Evolutionary conservation across 768 basidiomycete species (phyloP).

Genomic region (Phylloporus rhodoxanthus): DNA sequence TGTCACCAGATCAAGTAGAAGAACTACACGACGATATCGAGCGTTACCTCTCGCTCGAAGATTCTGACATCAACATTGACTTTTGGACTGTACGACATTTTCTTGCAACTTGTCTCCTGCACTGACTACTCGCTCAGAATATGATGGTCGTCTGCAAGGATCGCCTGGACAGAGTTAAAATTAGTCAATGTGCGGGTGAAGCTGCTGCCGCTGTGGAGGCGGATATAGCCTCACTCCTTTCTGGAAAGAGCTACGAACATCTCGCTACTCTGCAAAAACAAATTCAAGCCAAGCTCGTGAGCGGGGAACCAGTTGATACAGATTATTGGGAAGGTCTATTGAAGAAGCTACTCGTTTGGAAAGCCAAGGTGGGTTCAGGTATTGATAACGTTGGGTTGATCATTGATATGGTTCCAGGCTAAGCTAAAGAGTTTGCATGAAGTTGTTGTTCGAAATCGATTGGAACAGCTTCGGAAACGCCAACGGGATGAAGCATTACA

Average conservation of each 20-base stretch:
- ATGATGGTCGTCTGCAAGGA: slow-evolving; percentile 98
- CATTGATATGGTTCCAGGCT: slow-evolving; percentile 45
- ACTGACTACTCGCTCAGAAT: slow-evolving; percentile 46
- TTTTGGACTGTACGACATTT: slow-evolving; percentile 82
- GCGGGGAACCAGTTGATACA: slow-evolving; percentile 91
- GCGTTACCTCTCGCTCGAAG: slow-evolving; percentile 83
- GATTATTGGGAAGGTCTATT: slow-evolving; percentile 97
- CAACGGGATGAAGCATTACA: slow-evolving; percentile 95
- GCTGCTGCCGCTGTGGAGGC: slow-evolving; percentile 76
- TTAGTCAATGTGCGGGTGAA: slow-evolving; percentile 54
- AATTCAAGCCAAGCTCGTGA: slow-evolving; percentile 81
- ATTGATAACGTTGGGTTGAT: neutral
- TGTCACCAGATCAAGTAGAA: slow-evolving; percentile 81
- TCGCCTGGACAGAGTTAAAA: slow-evolving; percentile 70
- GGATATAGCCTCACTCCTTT: slow-evolving; percentile 75
- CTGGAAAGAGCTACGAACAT: slow-evolving; percentile 83
- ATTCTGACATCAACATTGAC: slow-evolving; percentile 78
- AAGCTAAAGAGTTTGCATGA: slow-evolving; percentile 91
- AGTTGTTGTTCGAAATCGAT: slow-evolving; percentile 90
- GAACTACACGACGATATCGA: slow-evolving; percentile 95
- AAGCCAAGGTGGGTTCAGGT: slow-evolving; percentile 68
- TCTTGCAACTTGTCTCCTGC: neutral
- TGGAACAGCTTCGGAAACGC: slow-evolving; percentile 92
- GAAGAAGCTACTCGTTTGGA: slow-evolving; percentile 92
- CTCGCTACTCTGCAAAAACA: slow-evolving; percentile 76